A percentile compares a stretch with the other conserved stretches of the same genome.
phyloP scores from a whole-genome alignment of 2,329 filamentous ascomycete species.

The Ramularia endophylla region DNA sequence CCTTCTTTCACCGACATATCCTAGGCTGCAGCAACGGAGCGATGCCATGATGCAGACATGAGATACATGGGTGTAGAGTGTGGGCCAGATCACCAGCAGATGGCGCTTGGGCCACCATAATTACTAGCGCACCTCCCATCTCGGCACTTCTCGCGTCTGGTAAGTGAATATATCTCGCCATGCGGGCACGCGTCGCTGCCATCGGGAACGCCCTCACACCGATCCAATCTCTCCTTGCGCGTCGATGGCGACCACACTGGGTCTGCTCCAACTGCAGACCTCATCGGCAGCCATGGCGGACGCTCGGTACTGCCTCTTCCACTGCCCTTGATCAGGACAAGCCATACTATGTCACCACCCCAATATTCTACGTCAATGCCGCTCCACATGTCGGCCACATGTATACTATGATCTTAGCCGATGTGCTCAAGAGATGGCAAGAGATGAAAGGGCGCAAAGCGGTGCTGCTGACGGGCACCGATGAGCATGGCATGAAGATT shows the following conservation, averaged over 20 bases:
- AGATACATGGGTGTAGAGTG: no score
- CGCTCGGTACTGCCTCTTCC: conserved; percentile 8
- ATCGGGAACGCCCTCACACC: conserved; percentile 21
- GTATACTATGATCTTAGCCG: conserved; percentile 85
- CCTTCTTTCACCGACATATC: no score
- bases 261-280: conserved; percentile 21
- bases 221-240: conserved; percentile 27
- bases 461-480: conserved; percentile 81
- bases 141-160: not conserved
- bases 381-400: conserved; percentile 93
- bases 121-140: no score
- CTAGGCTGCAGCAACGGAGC: no score
- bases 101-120: no score
- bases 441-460: conserved; percentile 65
- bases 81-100: not conserved
- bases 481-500: conserved; percentile 97
- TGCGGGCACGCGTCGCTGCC: conserved; percentile 10
- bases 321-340: conserved; percentile 44
- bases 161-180: not conserved
- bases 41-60: no score
- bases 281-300: conserved; percentile 12
- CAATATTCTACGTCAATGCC: conserved; percentile 99
- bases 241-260: conserved; percentile 34
- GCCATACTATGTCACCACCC: conserved; percentile 91
- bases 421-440: conserved; percentile 91